Evolutionary conservation across 2,329 filamentous ascomycete genomes (phyloP).

Genomic region (Coleophoma crateriformis): DNA sequence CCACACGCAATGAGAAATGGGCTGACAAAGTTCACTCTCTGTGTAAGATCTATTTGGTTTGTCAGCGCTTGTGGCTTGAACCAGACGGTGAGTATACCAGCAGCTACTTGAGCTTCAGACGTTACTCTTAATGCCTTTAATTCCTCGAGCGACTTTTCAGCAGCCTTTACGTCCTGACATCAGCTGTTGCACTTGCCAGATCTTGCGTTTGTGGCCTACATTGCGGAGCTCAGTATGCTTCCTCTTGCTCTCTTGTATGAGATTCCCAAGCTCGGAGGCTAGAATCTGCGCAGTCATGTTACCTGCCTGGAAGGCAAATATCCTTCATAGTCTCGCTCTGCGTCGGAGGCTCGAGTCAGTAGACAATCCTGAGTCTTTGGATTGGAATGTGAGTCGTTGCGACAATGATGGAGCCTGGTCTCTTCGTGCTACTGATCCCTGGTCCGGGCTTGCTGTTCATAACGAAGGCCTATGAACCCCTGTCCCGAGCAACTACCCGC

Average conservation of each 20-base stretch:
- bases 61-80: background rate
- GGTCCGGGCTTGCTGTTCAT: too few relatives aligned
- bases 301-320: slow-evolving; percentile 6
- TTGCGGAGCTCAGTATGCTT: slow-evolving; percentile 87
- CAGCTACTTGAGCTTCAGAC: slow-evolving; percentile 56
- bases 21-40: slow-evolving; percentile 78
- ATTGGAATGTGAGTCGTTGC: background rate
- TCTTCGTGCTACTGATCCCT: too few relatives aligned
- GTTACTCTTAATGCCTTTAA: slow-evolving; percentile 70
- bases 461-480: too few relatives aligned
- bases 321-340: background rate
- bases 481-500: too few relatives aligned
- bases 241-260: slow-evolving; percentile 92
- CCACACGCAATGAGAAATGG: slow-evolving; percentile 92
- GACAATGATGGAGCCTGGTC: background rate
- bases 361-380: background rate
- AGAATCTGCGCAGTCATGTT: slow-evolving; percentile 87
- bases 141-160: slow-evolving; percentile 89
- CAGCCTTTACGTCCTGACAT: slow-evolving; percentile 52
- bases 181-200: slow-evolving; percentile 1
- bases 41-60: slow-evolving; percentile 63
- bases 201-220: slow-evolving; percentile 38
- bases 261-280: slow-evolving; percentile 78
- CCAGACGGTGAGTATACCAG: slow-evolving; percentile 18
- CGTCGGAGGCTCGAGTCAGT: background rate